These are phyloP conservation scores for Achlya hypogyna DNA, from an alignment of 352 stramenopile species.

Conservation along the genomic window DNA sequence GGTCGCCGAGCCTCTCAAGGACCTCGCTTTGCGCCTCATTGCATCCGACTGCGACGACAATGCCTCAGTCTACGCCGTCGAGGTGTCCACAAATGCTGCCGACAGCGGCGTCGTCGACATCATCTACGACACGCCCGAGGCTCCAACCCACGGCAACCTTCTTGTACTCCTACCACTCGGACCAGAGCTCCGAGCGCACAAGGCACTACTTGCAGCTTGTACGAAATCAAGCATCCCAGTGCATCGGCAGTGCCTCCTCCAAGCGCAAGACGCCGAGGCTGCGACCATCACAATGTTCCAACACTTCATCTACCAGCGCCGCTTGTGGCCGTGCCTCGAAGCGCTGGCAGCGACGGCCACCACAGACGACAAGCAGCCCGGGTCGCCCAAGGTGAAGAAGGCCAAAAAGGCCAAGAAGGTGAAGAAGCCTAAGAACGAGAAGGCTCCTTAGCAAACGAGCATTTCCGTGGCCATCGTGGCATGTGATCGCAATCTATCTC, in stretches of 20 bases:
- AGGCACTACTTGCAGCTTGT: not conserved
- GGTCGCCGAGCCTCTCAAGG: no score
- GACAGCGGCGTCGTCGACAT: not conserved
- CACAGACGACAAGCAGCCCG: not conserved
- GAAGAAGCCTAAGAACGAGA: not conserved
- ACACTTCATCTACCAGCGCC: slow-evolving; percentile 6
- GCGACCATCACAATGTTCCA: slow-evolving; percentile 16
- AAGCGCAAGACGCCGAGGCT: not conserved
- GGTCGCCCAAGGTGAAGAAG: not conserved
- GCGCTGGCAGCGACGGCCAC: not conserved
- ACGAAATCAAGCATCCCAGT: not conserved
- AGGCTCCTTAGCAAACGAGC: no score
- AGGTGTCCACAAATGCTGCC: not conserved
- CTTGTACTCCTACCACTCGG: not conserved
- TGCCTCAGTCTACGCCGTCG: no score
- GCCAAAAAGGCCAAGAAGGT: not conserved
- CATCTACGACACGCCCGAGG: not conserved
- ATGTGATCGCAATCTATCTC: no score
- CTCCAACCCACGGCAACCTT: not conserved
- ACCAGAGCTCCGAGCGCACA: not conserved
- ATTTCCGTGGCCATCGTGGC: no score
- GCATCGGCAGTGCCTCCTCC: not conserved
- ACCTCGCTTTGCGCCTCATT: no score
- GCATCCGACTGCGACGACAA: not conserved
- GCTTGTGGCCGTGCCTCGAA: not conserved